phyloP scores from a whole-genome alignment of 345 rosid species.

The Pistacia vera region DNA sequence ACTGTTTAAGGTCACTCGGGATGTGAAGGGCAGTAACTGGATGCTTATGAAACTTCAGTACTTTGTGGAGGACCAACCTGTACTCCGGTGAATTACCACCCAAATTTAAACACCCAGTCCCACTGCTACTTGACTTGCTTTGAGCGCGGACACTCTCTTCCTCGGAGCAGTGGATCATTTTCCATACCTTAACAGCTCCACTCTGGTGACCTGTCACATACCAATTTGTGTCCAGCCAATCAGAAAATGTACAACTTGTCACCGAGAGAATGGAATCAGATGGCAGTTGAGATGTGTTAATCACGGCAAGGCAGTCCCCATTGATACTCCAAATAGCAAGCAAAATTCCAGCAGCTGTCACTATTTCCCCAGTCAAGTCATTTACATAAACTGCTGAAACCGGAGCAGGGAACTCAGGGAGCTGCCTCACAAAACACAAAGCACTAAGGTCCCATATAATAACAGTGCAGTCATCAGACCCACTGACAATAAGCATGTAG shows the following conservation, averaged over 20 bases:
- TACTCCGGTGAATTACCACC: constrained; percentile 72
- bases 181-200: constrained; percentile 97
- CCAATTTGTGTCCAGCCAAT: constrained; percentile 95
- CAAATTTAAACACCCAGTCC: constrained; percentile 58
- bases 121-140: constrained; percentile 48
- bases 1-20: constrained; percentile 83
- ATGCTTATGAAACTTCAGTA: constrained; percentile 83
- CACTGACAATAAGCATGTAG: constrained; percentile 91
- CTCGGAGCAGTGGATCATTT: constrained; percentile 77
- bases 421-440: constrained; percentile 80
- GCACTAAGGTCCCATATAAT: constrained; percentile 98
- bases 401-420: constrained; percentile 84
- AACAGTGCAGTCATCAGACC: constrained; percentile 95
- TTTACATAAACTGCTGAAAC: constrained; percentile 90
- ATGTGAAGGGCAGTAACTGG: constrained; percentile 87
- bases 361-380: constrained; percentile 90
- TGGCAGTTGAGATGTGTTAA: constrained; percentile 91
- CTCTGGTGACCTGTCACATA: constrained; percentile 99
- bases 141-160: constrained; percentile 43
- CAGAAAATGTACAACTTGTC: constrained; percentile 79
- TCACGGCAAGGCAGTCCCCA: constrained; percentile 93
- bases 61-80: constrained; percentile 79
- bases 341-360: constrained; percentile 93
- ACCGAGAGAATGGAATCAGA: constrained; percentile 92
- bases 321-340: constrained; percentile 98